Conservation (phyloP, 2,329 filamentous ascomycete species). For the Alternaria novae-zelandiae region DNA sequence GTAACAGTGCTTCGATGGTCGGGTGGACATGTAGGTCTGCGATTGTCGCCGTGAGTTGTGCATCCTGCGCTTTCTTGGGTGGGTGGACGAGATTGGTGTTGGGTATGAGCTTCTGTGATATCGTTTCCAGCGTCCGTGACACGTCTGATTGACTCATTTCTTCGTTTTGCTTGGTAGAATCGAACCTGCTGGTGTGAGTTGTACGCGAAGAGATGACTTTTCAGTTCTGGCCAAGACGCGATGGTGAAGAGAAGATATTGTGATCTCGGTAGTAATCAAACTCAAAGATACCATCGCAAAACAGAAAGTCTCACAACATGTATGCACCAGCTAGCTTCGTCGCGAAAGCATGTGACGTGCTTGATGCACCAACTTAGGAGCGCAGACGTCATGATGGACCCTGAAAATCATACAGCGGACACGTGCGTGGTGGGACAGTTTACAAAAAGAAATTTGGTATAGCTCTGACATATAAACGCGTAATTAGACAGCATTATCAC, state of each 20-base stretch:
- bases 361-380: background rate
- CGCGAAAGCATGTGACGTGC: conserved; percentile 10
- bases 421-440: background rate
- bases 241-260: background rate
- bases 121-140: conserved; percentile 7
- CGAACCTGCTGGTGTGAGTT: background rate
- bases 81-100: conserved; percentile 15
- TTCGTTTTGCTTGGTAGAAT: background rate
- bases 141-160: background rate
- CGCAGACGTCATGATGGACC: conserved; percentile 33
- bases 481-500: background rate
- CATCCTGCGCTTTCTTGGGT: conserved; percentile 18
- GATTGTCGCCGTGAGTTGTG: conserved; percentile 25
- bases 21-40: conserved; percentile 52
- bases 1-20: conserved; percentile 57
- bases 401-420: conserved; percentile 4
- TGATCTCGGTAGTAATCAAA: background rate
- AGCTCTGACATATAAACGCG: background rate
- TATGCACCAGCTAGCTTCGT: background rate
- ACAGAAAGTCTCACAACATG: background rate
- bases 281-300: background rate
- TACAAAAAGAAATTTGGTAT: background rate
- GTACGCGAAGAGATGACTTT: background rate
- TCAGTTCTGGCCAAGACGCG: background rate
- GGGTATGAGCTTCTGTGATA: conserved; percentile 19